Evolutionary conservation across 2,329 filamentous ascomycete species (phyloP).

Genomic region (Aureobasidium sp.): DNA sequence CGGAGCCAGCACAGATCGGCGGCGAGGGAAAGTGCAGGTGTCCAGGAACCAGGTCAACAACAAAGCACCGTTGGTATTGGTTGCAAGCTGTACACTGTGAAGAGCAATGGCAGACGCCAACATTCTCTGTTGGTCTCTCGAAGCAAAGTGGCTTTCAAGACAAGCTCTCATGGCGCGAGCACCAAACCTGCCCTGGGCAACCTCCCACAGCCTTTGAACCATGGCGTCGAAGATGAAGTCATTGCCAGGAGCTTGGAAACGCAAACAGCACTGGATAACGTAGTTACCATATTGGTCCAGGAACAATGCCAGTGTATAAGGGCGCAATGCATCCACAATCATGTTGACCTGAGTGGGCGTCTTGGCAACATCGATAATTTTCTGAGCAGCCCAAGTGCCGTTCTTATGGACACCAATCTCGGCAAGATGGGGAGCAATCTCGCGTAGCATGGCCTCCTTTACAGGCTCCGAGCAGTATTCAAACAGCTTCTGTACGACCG

Average conservation of each 20-base stretch:
- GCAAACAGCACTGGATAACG: conserved; percentile 90
- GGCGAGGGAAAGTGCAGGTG: conserved; percentile 89
- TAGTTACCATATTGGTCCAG: conserved; percentile 98
- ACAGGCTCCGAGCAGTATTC: conserved; percentile 88
- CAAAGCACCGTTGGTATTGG: conserved; percentile 90
- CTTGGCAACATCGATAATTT: conserved; percentile 96
- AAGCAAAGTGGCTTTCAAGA: conserved; percentile 89
- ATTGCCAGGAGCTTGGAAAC: conserved; percentile 82
- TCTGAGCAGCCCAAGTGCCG: conserved; percentile 97
- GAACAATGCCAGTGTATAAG: conserved; percentile 86
- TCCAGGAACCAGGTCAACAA: conserved; percentile 97
- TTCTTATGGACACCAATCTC: conserved; percentile 99
- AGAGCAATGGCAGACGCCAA: conserved; percentile 91
- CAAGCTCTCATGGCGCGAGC: conserved; percentile 95
- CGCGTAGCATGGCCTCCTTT: conserved; percentile 81
- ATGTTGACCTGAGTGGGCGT: conserved; percentile 72
- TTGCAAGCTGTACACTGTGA: conserved; percentile 92
- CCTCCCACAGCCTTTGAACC: conserved; percentile 88
- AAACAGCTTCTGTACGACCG: conserved; percentile 98
- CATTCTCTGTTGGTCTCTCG: conserved; percentile 91
- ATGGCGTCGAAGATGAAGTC: conserved; percentile 98
- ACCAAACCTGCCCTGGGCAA: conserved; percentile 87
- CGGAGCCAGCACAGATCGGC: conserved; percentile 85
- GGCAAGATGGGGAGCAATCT: conserved; percentile 85
- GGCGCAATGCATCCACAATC: conserved; percentile 76